Base-by-base conservation (phyloP, 495 filamentous ascomycete genomes). In the Trichoderma asperelloides region DNA sequence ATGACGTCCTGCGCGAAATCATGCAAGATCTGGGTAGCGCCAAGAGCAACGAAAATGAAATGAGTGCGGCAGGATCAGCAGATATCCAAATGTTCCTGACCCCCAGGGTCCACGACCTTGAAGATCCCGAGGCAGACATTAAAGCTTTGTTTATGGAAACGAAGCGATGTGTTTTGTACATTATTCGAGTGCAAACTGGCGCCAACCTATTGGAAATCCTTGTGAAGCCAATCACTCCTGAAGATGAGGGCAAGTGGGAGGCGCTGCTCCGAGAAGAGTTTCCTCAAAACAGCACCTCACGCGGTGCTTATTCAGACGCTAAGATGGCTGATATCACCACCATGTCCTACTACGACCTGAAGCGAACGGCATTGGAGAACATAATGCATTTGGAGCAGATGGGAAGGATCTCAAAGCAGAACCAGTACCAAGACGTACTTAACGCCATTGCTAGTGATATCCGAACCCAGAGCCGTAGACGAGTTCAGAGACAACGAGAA, bases 361-460 rank as follows among this genome's bases (percentile, higher is more conserved):
- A 99, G 79, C 86, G 91, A 64, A 93, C 87, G 45, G 92, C 92
- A 0, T 84, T 99, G 7, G 95, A 99, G 77, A 98, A 97, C 73
- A 91, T 99, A 67, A 86, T 99, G 78, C 82, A 83, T 30, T 83
- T 99, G 63, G 94, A 99, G 74, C 84, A 89, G 57, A 82, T 86
- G 68, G 91, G 92, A 67, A 89, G 92, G 71, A 91, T 99, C 67
- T 91, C 88, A 41, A 89, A 93, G 33, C 88, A 95, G 72, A 98
- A 98, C 74, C 85, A 89, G 75, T 99, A 98, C 77, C 95, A 99
- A 79, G 95, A 98, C 75, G 82, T 99, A 2, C 81, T 99, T 65
- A 99, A 98, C 74, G 92, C 91, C 69, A 97, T 99, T 71, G 95
- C 95, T 39, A 83, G 93, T 40, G 95, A 99, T 75, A 99, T 99